Evolutionary conservation across 768 basidiomycete species (phyloP), one percentile per base, ranked within the genome.

Genomic region (Clitopilus passeckerianus): DNA sequence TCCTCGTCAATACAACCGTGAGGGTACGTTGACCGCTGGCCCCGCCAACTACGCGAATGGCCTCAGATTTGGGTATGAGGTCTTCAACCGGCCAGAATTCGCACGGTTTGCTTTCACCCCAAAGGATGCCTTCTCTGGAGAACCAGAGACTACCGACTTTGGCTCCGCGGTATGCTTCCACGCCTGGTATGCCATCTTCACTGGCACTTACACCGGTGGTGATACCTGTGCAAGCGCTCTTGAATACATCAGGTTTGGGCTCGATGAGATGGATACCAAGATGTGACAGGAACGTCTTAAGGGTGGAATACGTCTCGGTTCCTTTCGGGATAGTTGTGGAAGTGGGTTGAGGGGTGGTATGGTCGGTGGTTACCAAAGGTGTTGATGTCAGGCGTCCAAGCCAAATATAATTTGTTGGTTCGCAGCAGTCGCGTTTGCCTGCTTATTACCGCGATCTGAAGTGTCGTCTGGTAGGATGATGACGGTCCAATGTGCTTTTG

Each of bases 111-210:
- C 81, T 83, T 67, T 90, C 86, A 22, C 86, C 89, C 82, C 87
- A 88, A 7, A 92, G 77, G 15, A 92, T 77, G 6, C 89, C 90
- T 22, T 76, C 74, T 41, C 77, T 72, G 52, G 87, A 75, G 75
- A 91, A 92, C 86, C 89, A 89, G 41, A 92, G 72, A 52, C 78
- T 86, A 1, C 89, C 89, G 1, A 77, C 69, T 67, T 90, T 91
- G 1, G 89, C 89, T n/a, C 81, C 81, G 30, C 86, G 81, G 69
- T 88, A 86, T 5, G 87, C 88, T 58, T 88, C 83, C 23, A 89
- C 72, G 0, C 87, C 87, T 1, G 87, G 84, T 2, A 85, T 78
- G 6, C 82, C 78, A 1, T 73, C 74, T 7, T 72, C 68, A 50
- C 68, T 69, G 1, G 76, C 77, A 57, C 70, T 77, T 60, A 71